phyloP scores from a whole-genome alignment of 305 asterid species.

The Ruellia speciosa region DNA sequence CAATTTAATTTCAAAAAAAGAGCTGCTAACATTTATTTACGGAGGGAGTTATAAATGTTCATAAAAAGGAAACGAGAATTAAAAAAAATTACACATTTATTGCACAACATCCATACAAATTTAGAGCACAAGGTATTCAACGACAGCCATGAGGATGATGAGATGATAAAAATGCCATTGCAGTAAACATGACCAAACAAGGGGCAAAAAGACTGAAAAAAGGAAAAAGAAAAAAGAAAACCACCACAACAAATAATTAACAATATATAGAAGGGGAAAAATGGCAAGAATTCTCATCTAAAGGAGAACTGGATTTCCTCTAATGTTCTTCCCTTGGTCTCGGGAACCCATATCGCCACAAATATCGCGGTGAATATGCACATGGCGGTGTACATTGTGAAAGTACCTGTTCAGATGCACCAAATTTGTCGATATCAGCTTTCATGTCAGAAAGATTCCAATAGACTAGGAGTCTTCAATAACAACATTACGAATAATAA shows the following conservation, averaged over 20 bases:
- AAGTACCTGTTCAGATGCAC: conserved; percentile 50
- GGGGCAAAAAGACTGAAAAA: background rate
- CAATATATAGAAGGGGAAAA: background rate
- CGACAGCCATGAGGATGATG: background rate
- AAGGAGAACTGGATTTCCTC: conserved; percentile 79
- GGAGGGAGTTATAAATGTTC: too few species aligned
- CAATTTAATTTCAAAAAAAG: too few species aligned
- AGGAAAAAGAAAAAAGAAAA: background rate
- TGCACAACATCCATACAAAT: background rate
- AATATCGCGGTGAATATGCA: conserved; percentile 43
- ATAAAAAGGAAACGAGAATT: too few species aligned
- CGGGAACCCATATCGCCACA: conserved; percentile 67
- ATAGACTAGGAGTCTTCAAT: background rate
- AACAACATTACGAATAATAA: background rate
- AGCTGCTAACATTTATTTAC: too few species aligned
- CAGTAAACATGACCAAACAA: background rate
- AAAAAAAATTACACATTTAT: background rate
- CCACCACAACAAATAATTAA: background rate
- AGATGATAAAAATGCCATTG: background rate
- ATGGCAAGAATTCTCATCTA: conserved; percentile 32
- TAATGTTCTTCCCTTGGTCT: conserved; percentile 80
- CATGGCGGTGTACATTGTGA: conserved; percentile 46
- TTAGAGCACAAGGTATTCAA: background rate
- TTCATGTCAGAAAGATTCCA: background rate
- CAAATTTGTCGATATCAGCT: conserved; percentile 3